Evolutionary conservation across 2,329 filamentous ascomycete genomes (phyloP).

Genomic region (Passalora sequoiae): DNA sequence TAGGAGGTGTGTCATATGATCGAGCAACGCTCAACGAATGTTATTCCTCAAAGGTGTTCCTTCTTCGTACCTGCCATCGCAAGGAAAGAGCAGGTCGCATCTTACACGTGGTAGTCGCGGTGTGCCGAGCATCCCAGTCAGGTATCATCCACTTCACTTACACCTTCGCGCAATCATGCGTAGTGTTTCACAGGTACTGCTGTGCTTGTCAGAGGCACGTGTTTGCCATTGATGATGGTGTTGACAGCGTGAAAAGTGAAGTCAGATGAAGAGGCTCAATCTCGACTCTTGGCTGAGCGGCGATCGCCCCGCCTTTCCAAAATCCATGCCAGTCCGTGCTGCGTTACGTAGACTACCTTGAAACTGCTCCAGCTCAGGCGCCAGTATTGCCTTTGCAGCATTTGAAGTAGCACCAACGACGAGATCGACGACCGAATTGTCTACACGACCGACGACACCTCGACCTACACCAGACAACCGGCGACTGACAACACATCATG

Average conservation of each 20-base stretch:
- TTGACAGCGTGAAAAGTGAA: not conserved
- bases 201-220: not conserved
- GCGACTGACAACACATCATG: constrained; percentile 54
- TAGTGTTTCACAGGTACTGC: not conserved
- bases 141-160: too few species aligned
- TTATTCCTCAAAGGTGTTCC: not conserved
- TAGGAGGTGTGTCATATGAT: not conserved
- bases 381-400: constrained; percentile 7
- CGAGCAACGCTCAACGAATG: not conserved
- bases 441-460: too few species aligned
- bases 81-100: not conserved
- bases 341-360: constrained; percentile 15
- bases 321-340: constrained; percentile 3
- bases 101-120: too few species aligned
- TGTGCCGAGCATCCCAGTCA: too few species aligned
- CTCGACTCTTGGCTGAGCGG: constrained; percentile 8
- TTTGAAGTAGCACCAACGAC: too few species aligned
- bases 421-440: too few species aligned
- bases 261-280: constrained; percentile 7
- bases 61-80: not conserved
- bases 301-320: constrained; percentile 14
- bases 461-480: too few species aligned
- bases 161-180: not conserved
- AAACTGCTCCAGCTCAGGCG: constrained; percentile 9
- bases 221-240: not conserved